Percentiles rank a stretch among this genome's conserved stretches.
phyloP scores from a whole-genome alignment of 768 basidiomycete genomes.

The Leccinum subgranulosum region DNA sequence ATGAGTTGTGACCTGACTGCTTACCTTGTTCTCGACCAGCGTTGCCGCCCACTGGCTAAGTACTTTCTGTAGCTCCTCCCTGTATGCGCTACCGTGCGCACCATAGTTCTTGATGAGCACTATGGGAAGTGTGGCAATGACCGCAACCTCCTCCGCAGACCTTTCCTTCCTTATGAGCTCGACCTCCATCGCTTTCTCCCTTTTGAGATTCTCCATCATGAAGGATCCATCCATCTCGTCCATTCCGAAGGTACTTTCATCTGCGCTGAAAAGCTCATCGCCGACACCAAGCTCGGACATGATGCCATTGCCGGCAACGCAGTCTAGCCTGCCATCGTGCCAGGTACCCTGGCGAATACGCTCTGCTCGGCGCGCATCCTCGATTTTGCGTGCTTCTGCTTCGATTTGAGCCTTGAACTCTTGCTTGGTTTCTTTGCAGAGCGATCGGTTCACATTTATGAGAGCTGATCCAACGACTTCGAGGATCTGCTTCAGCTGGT shows the following conservation, averaged over 20 bases:
- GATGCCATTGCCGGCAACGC: slow-evolving; percentile 79
- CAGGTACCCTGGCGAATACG: slow-evolving; percentile 62
- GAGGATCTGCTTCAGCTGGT: slow-evolving; percentile 84
- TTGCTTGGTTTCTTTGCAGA: slow-evolving; percentile 42
- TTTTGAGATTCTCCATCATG: slow-evolving; percentile 19
- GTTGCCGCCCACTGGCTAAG: slow-evolving; percentile 83
- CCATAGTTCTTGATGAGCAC: slow-evolving; percentile 84
- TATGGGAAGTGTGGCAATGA: slow-evolving; percentile 69
- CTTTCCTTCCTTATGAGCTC: slow-evolving; percentile 30
- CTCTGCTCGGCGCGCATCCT: slow-evolving; percentile 38
- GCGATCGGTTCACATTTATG: slow-evolving; percentile 54
- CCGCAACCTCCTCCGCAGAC: slow-evolving; percentile 44
- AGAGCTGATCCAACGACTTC: slow-evolving; percentile 74
- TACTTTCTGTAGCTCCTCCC: slow-evolving; percentile 70
- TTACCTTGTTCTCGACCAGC: slow-evolving; percentile 76
- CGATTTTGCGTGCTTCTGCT: slow-evolving; percentile 35
- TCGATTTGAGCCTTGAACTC: slow-evolving; percentile 37
- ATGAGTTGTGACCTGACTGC: slow-evolving; percentile 3
- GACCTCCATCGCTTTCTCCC: slow-evolving; percentile 31
- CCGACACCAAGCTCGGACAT: slow-evolving; percentile 86
- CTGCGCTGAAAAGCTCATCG: slow-evolving; percentile 53
- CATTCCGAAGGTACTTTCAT: slow-evolving; percentile 29
- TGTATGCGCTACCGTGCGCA: slow-evolving; percentile 48
- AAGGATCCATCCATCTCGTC: slow-evolving; percentile 4
- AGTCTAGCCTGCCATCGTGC: slow-evolving; percentile 87